Conservation (phyloP, 129 eudicot genomes). For the Arctium minus region DNA sequence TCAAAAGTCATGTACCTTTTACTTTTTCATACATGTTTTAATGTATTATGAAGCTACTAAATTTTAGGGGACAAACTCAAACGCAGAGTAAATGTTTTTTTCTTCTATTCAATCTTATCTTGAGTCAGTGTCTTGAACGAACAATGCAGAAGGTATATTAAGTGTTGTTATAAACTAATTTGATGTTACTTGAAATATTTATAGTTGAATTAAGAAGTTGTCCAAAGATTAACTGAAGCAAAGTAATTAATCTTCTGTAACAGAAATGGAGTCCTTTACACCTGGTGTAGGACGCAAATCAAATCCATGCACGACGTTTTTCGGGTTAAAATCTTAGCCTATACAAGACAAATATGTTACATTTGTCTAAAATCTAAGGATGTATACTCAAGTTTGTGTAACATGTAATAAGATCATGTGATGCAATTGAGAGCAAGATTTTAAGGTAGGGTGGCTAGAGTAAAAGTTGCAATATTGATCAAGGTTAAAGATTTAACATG, state of each 20-base stretch:
- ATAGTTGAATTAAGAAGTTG: slow-evolving; percentile 18
- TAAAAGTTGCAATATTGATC: neutral
- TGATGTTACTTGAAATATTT: slow-evolving; percentile 10
- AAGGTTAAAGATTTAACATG: neutral
- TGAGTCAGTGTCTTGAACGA: neutral
- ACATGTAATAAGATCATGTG: neutral
- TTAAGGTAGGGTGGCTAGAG: neutral
- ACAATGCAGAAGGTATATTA: neutral
- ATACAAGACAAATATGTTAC: slow-evolving; percentile 23
- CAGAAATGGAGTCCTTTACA: slow-evolving; percentile 75
- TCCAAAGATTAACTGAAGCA: slow-evolving; percentile 30
- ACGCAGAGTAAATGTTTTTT: too few species aligned
- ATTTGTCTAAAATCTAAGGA: slow-evolving; percentile 5
- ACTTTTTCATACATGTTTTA: too few species aligned
- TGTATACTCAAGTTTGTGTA: neutral
- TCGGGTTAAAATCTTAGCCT: slow-evolving; percentile 53
- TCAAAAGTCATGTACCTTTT: too few species aligned
- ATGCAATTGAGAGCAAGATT: neutral
- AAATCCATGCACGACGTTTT: slow-evolving; percentile 95
- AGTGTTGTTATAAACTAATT: neutral
- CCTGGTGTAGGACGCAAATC: slow-evolving; percentile 94
- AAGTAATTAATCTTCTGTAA: slow-evolving; percentile 52
- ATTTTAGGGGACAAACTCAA: too few species aligned
- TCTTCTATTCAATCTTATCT: neutral
- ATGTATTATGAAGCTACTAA: too few species aligned